Conservation (phyloP, 2,329 filamentous ascomycete genomes). For the Scedosporium boydii region DNA sequence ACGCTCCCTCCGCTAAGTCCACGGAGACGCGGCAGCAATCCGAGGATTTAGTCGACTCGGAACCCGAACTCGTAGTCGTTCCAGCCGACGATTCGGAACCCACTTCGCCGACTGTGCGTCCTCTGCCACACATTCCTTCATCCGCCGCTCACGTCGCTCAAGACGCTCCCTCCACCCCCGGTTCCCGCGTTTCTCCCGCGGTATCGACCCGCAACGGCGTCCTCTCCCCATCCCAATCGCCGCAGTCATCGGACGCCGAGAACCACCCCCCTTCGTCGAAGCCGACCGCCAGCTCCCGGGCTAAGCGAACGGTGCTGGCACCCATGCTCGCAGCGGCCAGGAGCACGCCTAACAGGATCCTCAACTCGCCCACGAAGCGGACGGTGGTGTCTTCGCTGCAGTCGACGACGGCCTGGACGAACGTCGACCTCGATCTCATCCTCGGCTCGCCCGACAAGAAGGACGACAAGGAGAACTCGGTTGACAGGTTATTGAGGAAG, state of each 20-base stretch:
- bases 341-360: slow-evolving; percentile 35
- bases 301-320: slow-evolving; percentile 37
- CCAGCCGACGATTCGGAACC: slow-evolving; percentile 6
- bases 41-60: slow-evolving; percentile 6
- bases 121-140: slow-evolving; percentile 19
- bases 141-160: slow-evolving; percentile 9
- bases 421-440: slow-evolving; percentile 66
- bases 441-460: slow-evolving; percentile 35
- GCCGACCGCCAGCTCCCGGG: slow-evolving; percentile 22
- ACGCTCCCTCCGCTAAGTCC: slow-evolving; percentile 1
- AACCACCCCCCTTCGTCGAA: slow-evolving; percentile 66
- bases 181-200: slow-evolving; percentile 30
- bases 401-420: slow-evolving; percentile 56
- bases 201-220: slow-evolving; percentile 43
- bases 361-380: slow-evolving; percentile 51
- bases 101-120: slow-evolving; percentile 13
- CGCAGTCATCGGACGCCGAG: slow-evolving; percentile 71
- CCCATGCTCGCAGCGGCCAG: slow-evolving; percentile 21
- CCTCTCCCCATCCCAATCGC: slow-evolving; percentile 55
- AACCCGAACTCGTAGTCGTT: slow-evolving; percentile 9
- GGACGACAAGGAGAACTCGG: slow-evolving; percentile 29
- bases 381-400: slow-evolving; percentile 47
- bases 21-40: neutral
- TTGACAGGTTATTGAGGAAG: slow-evolving; percentile 38
- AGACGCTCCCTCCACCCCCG: slow-evolving; percentile 32